Evolutionary conservation across 805 yeast species (phyloP).

Genomic region (Teunomyces lycoperdinae): DNA sequence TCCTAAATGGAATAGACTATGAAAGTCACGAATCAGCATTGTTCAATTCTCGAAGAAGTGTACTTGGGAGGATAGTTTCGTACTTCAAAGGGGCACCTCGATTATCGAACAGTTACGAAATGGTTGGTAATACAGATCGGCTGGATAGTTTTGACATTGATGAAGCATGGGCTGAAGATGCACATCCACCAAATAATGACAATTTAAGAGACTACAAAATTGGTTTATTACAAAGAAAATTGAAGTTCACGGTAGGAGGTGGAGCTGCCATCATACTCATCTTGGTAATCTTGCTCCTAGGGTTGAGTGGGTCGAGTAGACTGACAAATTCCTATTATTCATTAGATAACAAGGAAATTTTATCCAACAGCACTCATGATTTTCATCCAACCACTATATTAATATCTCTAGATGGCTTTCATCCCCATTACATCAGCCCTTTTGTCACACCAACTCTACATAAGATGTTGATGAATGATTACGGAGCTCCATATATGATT

Average conservation of each 20-base stretch:
- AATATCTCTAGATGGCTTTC: conserved; percentile 84
- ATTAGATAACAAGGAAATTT: not conserved
- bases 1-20: conserved; percentile 23
- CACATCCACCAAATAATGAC: not conserved
- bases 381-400: conserved; percentile 79
- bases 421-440: conserved; percentile 77
- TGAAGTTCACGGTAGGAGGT: conserved; percentile 10
- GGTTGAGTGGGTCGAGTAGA: not conserved
- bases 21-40: conserved; percentile 11
- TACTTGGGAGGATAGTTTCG: conserved; percentile 5
- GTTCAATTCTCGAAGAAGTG: not conserved
- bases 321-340: not conserved
- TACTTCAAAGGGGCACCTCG: not conserved
- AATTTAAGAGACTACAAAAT: conserved; percentile 25
- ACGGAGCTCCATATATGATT: conserved; percentile 76
- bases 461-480: conserved; percentile 47
- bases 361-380: conserved; percentile 61
- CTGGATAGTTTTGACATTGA: conserved; percentile 4
- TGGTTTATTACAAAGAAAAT: conserved; percentile 20
- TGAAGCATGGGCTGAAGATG: conserved; percentile 1
- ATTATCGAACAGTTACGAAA: conserved; percentile 9
- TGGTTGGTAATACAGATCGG: conserved; percentile 4
- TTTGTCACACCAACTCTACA: conserved; percentile 70
- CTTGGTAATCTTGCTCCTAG: not conserved
- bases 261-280: conserved; percentile 7